Conservation (phyloP, 257 asterid species). For the Salvia hispanica region DNA sequence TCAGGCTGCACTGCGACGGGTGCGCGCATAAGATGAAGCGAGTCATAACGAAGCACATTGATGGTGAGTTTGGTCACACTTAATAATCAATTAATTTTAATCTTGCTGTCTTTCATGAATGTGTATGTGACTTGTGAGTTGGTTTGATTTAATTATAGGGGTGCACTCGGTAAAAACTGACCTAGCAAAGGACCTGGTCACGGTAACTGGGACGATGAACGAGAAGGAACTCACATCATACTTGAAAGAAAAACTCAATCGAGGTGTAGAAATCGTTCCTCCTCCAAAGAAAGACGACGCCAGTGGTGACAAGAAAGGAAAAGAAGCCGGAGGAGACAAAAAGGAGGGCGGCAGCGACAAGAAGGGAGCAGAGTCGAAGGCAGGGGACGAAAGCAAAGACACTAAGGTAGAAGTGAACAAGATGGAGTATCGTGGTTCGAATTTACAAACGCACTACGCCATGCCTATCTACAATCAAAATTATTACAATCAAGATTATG, state of each 20-base stretch:
- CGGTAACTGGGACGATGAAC: conserved; percentile 76
- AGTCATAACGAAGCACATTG: conserved; percentile 47
- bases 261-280: conserved; percentile 56
- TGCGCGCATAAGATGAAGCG: conserved; percentile 82
- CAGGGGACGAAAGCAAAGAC: conserved; percentile 39
- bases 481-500: conserved; percentile 62
- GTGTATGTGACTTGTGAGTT: no score
- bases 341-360: conserved; percentile 32
- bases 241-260: conserved; percentile 68
- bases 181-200: conserved; percentile 64
- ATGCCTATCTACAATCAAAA: conserved; percentile 57
- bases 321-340: neutral
- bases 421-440: conserved; percentile 47
- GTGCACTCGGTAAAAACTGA: conserved; percentile 58
- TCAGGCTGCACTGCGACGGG: conserved; percentile 81
- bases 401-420: conserved; percentile 59
- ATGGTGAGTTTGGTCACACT: conserved; percentile 53
- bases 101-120: neutral
- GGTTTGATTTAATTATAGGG: conserved; percentile 34
- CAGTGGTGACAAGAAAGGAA: conserved; percentile 5
- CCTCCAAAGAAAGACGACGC: conserved; percentile 70
- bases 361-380: conserved; percentile 6
- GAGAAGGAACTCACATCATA: conserved; percentile 57
- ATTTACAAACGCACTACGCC: conserved; percentile 52
- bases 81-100: conserved; percentile 4